Conservation (phyloP, 31 red algal species). For the Bonnemaisonia californica region DNA sequence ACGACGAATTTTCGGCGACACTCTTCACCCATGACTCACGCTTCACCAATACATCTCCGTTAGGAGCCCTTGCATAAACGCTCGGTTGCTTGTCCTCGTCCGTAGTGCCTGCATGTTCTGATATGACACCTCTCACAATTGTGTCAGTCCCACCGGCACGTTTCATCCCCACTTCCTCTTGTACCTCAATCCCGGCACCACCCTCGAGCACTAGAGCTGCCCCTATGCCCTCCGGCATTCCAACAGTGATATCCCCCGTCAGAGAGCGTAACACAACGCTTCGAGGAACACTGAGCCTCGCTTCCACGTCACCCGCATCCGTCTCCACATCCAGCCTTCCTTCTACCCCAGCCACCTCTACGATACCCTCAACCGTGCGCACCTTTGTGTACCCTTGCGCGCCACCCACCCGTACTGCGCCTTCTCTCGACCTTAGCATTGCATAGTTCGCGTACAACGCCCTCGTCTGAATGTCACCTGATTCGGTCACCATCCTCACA, state of each 20-base stretch:
- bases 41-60: neutral
- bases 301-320: slow-evolving; percentile 36
- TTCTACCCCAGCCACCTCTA: slow-evolving; percentile 46
- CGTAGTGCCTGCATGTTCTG: neutral
- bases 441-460: slow-evolving; percentile 31
- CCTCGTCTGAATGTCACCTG: slow-evolving; percentile 26
- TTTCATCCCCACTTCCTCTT: neutral
- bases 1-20: neutral
- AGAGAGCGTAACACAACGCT: neutral
- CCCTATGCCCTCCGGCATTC: neutral
- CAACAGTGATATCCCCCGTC: slow-evolving; percentile 3
- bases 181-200: neutral
- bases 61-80: neutral
- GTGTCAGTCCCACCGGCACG: neutral
- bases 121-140: neutral
- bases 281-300: neutral
- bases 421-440: slow-evolving; percentile 23
- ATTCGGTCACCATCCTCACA: slow-evolving; percentile 23
- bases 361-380: slow-evolving; percentile 11
- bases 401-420: slow-evolving; percentile 20
- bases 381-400: slow-evolving; percentile 38
- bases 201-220: neutral
- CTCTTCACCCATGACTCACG: neutral
- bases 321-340: slow-evolving; percentile 56
- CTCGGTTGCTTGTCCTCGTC: neutral